Conservation (phyloP, 2,329 filamentous ascomycete genomes). For the Dactylonectria macrodidyma region DNA sequence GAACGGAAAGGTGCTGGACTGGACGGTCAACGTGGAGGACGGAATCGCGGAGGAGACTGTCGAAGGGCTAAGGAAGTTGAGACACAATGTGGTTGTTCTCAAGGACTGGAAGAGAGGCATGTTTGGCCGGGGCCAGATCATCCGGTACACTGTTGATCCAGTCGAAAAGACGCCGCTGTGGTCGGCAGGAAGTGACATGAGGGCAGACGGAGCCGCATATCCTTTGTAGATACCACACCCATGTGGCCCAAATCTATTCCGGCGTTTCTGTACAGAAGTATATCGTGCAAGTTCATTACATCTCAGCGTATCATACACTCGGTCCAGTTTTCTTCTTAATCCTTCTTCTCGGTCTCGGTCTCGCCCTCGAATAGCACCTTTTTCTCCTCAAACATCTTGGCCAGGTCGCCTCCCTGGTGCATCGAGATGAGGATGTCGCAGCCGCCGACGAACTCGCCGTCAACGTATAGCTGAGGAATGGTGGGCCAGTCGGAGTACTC, state of each 20-base stretch:
- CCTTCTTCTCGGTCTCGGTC: conserved; percentile 57
- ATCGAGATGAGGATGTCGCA: conserved; percentile 97
- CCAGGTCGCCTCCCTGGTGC: conserved; percentile 95
- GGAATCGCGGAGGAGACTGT: conserved; percentile 80
- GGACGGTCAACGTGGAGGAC: conserved; percentile 84
- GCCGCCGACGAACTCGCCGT: conserved; percentile 97
- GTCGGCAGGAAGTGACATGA: conserved; percentile 89
- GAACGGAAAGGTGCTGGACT: conserved; percentile 69
- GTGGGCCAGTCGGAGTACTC: conserved; percentile 99
- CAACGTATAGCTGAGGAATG: conserved; percentile 95
- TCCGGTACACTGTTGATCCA: conserved; percentile 80
- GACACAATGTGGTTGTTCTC: conserved; percentile 81
- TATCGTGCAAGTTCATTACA: conserved; percentile 44
- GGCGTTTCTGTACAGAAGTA: conserved; percentile 45
- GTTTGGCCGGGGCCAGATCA: conserved; percentile 92
- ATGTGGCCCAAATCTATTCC: conserved; percentile 38
- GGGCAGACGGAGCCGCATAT: conserved; percentile 84
- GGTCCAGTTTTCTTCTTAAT: conserved; percentile 34
- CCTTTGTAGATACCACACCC: conserved; percentile 55
- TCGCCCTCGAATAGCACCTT: conserved; percentile 77
- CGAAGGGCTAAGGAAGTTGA: conserved; percentile 76
- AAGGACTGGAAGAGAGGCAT: conserved; percentile 74
- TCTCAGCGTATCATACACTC: conserved; percentile 47
- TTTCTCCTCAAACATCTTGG: conserved; percentile 93
- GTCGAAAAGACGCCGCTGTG: conserved; percentile 80